Conservation (phyloP, 2,329 filamentous ascomycete genomes). For the Claviceps africana region DNA sequence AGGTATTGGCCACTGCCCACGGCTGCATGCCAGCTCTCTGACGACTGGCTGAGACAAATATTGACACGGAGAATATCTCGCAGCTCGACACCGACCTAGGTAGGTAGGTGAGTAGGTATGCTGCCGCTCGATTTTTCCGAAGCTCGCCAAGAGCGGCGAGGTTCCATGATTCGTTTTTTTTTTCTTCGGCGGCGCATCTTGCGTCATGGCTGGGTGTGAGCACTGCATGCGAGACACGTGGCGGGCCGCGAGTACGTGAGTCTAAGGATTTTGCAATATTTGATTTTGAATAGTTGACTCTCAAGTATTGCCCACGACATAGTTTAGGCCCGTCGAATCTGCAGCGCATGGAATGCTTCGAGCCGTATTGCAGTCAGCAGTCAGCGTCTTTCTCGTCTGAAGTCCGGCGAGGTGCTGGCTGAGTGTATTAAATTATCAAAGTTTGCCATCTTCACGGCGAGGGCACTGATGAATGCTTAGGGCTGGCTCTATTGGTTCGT, state of each 20-base stretch:
- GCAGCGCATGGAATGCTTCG: background rate
- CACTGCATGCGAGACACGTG: background rate
- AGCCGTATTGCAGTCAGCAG: background rate
- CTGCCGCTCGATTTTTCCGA: background rate
- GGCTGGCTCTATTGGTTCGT: background rate
- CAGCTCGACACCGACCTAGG: background rate
- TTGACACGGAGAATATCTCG: background rate
- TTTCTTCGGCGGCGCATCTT: background rate
- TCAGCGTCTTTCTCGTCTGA: background rate
- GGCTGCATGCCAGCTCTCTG: background rate
- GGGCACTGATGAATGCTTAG: background rate
- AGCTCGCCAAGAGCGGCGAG: background rate
- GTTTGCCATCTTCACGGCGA: background rate
- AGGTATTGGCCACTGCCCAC: background rate
- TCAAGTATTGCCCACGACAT: background rate
- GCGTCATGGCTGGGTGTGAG: background rate
- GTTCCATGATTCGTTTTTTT: too few relatives aligned
- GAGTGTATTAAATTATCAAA: background rate
- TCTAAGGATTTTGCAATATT: background rate
- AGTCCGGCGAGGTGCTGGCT: background rate
- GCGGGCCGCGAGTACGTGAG: background rate
- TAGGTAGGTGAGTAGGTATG: too few relatives aligned
- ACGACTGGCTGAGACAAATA: conserved; percentile 1
- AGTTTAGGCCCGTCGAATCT: background rate
- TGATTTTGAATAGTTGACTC: background rate